Evolutionary conservation across 495 filamentous ascomycete genomes (phyloP).

Genomic region (Elasticomyces elasticus): DNA sequence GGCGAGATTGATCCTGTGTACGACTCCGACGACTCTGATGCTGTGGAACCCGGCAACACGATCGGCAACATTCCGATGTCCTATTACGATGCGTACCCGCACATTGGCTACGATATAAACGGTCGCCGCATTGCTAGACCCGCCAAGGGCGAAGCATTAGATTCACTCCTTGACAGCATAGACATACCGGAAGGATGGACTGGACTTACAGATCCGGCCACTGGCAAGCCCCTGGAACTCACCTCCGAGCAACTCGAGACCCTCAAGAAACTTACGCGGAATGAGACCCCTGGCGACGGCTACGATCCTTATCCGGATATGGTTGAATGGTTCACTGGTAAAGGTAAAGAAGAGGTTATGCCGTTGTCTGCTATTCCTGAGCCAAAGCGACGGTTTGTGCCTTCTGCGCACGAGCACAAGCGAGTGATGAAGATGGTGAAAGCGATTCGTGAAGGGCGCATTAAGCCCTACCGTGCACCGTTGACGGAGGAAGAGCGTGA

Average conservation of each 20-base stretch:
- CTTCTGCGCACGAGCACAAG: conserved; percentile 97
- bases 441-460: conserved; percentile 87
- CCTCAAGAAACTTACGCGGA: conserved; percentile 78
- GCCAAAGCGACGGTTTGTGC: conserved; percentile 88
- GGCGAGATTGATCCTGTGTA: conserved; percentile 89
- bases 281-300: conserved; percentile 75
- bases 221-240: conserved; percentile 81
- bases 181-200: conserved; percentile 98
- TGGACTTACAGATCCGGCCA: conserved; percentile 83
- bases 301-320: conserved; percentile 86
- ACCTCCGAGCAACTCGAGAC: conserved; percentile 83
- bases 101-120: conserved; percentile 98
- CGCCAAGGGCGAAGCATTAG: conserved; percentile 84
- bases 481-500: conserved; percentile 44
- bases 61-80: conserved; percentile 89
- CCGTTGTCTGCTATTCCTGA: conserved; percentile 89
- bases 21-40: conserved; percentile 88
- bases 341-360: conserved; percentile 67
- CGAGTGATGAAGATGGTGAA: conserved; percentile 95
- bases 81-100: conserved; percentile 95
- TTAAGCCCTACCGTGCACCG: conserved; percentile 83
- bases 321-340: conserved; percentile 85
- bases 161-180: conserved; percentile 89
- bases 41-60: conserved; percentile 68
- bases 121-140: conserved; percentile 95